Conservation (phyloP, 805 yeast genomes). For the Jamesozyma jinghongensis region DNA sequence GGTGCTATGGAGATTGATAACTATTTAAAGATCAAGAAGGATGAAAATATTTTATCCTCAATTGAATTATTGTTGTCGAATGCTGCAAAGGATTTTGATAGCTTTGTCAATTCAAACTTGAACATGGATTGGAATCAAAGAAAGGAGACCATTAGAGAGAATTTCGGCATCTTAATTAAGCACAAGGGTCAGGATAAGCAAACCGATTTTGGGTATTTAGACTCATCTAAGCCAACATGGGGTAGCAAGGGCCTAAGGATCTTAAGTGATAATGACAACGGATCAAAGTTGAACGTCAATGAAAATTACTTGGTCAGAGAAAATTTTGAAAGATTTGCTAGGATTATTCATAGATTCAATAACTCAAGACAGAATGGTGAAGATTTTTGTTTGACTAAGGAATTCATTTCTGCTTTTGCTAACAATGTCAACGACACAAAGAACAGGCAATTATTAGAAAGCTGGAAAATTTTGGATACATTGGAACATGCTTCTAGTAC, state of each 20-base stretch:
- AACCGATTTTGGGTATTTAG: background rate
- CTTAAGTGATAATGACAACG: constrained; percentile 20
- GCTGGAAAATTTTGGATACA: constrained; percentile 57
- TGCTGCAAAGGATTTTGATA: constrained; percentile 79
- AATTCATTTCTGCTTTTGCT: constrained; percentile 47
- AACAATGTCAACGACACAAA: constrained; percentile 48
- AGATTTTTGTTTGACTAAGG: constrained; percentile 49
- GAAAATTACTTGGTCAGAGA: constrained; percentile 36
- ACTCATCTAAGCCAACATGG: constrained; percentile 3
- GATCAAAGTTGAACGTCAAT: constrained; percentile 35
- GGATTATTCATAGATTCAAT: constrained; percentile 59
- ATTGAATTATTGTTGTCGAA: constrained; percentile 69
- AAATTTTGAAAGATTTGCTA: constrained; percentile 68
- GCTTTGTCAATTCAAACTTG: constrained; percentile 60
- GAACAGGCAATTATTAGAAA: constrained; percentile 62
- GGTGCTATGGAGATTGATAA: constrained; percentile 42
- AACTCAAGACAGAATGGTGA: constrained; percentile 47
- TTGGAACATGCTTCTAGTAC: constrained; percentile 14
- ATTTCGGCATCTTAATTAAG: constrained; percentile 50
- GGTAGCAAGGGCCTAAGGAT: constrained; percentile 11
- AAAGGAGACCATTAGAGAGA: constrained; percentile 62
- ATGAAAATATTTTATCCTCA: constrained; percentile 71
- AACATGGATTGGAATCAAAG: constrained; percentile 78
- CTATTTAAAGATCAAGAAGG: constrained; percentile 60
- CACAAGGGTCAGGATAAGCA: background rate